Percentiles rank a stretch among this genome's conserved stretches.
Evolutionary conservation across 257 asterid species (phyloP).

Genomic region (Ballota nigra): DNA sequence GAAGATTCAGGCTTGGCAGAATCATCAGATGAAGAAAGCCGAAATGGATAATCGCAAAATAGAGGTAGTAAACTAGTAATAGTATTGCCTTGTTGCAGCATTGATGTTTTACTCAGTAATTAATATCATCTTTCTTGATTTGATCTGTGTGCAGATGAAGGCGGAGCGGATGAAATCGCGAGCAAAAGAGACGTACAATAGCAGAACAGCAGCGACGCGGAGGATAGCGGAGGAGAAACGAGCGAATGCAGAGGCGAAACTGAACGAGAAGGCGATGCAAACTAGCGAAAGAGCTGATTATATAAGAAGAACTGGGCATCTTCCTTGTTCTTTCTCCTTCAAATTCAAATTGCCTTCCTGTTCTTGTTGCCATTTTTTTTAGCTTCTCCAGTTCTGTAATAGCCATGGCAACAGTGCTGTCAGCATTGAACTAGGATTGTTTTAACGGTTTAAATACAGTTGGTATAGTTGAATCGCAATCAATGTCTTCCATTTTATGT

Average conservation of each 20-base stretch:
- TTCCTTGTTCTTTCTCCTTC: slow-evolving; percentile 62
- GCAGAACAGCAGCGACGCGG: slow-evolving; percentile 61
- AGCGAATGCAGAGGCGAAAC: slow-evolving; percentile 77
- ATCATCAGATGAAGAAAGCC: slow-evolving; percentile 81
- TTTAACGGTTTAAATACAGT: not conserved
- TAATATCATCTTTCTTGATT: not conserved
- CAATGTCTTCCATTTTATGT: not conserved
- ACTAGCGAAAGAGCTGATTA: slow-evolving; percentile 72
- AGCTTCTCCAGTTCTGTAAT: not conserved
- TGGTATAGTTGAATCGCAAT: not conserved
- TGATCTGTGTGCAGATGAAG: slow-evolving; percentile 68
- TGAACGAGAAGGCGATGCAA: slow-evolving; percentile 65
- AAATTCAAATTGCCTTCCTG: slow-evolving; percentile 59
- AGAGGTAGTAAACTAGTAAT: slow-evolving; percentile 67
- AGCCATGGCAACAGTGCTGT: not conserved
- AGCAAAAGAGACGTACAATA: slow-evolving; percentile 73
- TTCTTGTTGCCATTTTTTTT: slow-evolving; percentile 42
- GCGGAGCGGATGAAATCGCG: slow-evolving; percentile 76
- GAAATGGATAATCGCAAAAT: slow-evolving; percentile 79
- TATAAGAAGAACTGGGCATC: slow-evolving; percentile 71
- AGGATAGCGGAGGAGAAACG: slow-evolving; percentile 88
- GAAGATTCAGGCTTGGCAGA: slow-evolving; percentile 95
- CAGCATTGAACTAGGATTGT: not conserved
- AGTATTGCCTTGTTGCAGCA: not conserved
- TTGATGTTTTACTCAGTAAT: not conserved